These are phyloP conservation scores for Vachellia pachyceras DNA, from an alignment of 306 rosid species.

Conservation along the genomic window DNA sequence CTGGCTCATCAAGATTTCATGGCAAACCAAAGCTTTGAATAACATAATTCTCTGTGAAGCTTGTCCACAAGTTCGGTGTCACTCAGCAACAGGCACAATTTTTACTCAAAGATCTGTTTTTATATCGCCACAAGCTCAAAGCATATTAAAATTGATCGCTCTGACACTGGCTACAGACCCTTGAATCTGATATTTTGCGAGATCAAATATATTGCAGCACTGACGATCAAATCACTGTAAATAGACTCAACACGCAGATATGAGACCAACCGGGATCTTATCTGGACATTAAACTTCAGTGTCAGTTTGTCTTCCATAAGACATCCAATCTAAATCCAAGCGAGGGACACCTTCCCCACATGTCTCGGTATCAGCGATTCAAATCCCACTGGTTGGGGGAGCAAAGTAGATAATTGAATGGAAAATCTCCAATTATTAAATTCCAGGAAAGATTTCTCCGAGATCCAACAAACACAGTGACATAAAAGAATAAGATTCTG, in stretches of 20 bases:
- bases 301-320: constrained; percentile 36
- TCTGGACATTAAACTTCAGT: constrained; percentile 39
- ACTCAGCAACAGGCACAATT: constrained; percentile 18
- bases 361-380: constrained; percentile 43
- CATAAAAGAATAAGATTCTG: constrained; percentile 39
- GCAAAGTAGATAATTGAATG: constrained; percentile 1
- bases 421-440: constrained; percentile 30
- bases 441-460: background rate
- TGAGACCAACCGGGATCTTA: constrained; percentile 36
- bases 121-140: constrained; percentile 33
- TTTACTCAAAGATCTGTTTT: constrained; percentile 36
- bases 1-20: constrained; percentile 46
- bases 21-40: constrained; percentile 40
- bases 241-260: constrained; percentile 26
- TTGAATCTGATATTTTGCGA: constrained; percentile 38
- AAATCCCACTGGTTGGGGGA: constrained; percentile 15
- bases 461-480: constrained; percentile 28
- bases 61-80: constrained; percentile 32
- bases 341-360: constrained; percentile 40
- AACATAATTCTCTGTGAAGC: constrained; percentile 24
- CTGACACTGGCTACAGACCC: constrained; percentile 29
- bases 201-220: constrained; percentile 25
- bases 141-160: constrained; percentile 32
- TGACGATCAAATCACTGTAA: constrained; percentile 32
- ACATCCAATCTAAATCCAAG: constrained; percentile 35